phyloP scores from a whole-genome alignment of 2,329 filamentous ascomycete species.

The Talaromyces amestolkiae region DNA sequence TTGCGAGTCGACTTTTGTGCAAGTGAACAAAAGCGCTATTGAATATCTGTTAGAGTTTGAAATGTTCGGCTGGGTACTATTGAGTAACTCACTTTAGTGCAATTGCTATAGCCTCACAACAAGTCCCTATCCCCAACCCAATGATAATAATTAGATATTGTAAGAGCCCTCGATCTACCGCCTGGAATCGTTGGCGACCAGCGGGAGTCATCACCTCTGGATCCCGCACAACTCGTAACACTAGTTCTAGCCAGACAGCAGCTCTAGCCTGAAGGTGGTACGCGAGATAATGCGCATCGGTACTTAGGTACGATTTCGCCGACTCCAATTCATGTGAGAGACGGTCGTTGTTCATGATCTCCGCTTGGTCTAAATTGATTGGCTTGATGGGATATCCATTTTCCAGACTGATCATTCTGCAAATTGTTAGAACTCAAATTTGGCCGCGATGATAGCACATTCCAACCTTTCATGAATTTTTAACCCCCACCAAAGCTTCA shows the following conservation, averaged over 20 bases:
- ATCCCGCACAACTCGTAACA: constrained; percentile 7
- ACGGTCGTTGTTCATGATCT: constrained; percentile 7
- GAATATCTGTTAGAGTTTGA: background rate
- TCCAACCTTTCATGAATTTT: constrained; percentile 17
- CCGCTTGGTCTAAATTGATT: background rate
- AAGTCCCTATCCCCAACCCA: constrained; percentile 6
- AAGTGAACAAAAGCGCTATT: constrained; percentile 12
- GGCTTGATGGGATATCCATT: constrained; percentile 13
- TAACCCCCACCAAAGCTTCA: constrained; percentile 14
- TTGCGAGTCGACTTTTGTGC: constrained; percentile 5
- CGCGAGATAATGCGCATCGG: constrained; percentile 3
- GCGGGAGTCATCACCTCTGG: background rate
- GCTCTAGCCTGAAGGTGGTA: constrained; percentile 18
- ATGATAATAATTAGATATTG: constrained; percentile 6
- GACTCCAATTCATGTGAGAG: constrained; percentile 4
- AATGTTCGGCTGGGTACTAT: background rate
- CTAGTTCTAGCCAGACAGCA: constrained; percentile 15
- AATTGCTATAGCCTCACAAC: constrained; percentile 17
- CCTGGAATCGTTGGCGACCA: constrained; percentile 9
- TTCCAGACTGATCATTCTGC: constrained; percentile 17
- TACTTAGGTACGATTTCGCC: background rate
- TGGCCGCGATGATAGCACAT: background rate
- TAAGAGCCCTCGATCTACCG: constrained; percentile 10
- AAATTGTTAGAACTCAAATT: background rate
- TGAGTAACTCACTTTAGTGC: constrained; percentile 10